phyloP scores from a whole-genome alignment of 768 basidiomycete species.

The Trametes punicea region DNA sequence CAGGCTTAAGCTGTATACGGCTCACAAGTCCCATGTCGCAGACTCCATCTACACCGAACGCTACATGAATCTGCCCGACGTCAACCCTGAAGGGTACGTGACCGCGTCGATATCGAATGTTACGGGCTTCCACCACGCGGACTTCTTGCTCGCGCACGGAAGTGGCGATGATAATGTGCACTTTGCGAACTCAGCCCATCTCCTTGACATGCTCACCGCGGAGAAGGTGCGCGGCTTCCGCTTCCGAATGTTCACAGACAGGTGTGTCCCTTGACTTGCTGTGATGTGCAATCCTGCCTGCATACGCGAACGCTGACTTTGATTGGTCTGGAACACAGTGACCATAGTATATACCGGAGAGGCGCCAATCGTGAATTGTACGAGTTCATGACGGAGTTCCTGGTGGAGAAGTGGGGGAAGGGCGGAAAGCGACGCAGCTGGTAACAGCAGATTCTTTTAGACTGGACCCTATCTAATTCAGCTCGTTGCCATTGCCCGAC shows the following conservation, averaged over 20 bases:
- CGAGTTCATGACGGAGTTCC: conserved; percentile 80
- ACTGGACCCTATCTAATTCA: background rate
- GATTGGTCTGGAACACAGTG: conserved; percentile 47
- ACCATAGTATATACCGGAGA: conserved; percentile 71
- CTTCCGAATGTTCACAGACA: conserved; percentile 97
- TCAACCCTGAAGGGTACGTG: conserved; percentile 85
- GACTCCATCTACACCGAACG: conserved; percentile 98
- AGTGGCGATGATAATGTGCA: conserved; percentile 98
- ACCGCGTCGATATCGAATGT: conserved; percentile 88
- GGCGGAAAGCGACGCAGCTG: conserved; percentile 65
- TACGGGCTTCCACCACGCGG: conserved; percentile 74
- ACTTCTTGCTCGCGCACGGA: conserved; percentile 88
- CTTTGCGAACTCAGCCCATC: conserved; percentile 83
- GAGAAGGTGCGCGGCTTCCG: conserved; percentile 69
- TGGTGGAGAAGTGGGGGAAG: conserved; percentile 92
- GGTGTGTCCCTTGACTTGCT: conserved; percentile 44
- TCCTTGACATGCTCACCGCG: conserved; percentile 90
- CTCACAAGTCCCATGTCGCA: conserved; percentile 29
- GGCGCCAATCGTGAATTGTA: conserved; percentile 84
- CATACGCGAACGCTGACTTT: conserved; percentile 13
- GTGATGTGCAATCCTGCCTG: background rate
- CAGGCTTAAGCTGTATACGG: background rate
- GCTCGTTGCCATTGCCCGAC: no score
- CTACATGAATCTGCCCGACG: conserved; percentile 84
- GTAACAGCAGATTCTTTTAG: conserved; percentile 30